Conservation (phyloP, 352 stramenopile genomes). For the Plasmopara muralis region DNA sequence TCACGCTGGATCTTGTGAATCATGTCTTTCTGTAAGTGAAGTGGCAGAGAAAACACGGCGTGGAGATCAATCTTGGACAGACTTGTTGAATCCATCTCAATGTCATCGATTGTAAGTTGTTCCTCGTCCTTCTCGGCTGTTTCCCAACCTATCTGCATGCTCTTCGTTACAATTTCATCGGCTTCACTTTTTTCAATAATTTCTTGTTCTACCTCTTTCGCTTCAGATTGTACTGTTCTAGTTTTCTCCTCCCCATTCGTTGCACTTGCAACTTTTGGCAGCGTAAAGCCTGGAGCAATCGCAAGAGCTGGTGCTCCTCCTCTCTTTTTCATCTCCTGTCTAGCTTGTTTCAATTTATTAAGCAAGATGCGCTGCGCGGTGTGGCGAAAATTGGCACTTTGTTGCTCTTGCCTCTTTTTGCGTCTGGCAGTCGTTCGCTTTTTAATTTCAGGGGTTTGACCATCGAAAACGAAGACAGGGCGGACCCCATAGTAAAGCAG, state of each 20-base stretch:
- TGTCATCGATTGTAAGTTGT: constrained; percentile 53
- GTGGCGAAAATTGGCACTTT: constrained; percentile 81
- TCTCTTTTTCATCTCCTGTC: constrained; percentile 59
- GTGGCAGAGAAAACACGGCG: constrained; percentile 84
- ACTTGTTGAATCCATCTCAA: constrained; percentile 46
- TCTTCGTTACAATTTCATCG: constrained; percentile 13
- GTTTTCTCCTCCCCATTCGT: constrained; percentile 3
- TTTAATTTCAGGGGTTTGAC: constrained; percentile 96
- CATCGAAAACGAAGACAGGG: constrained; percentile 99
- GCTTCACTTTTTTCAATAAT: constrained; percentile 4
- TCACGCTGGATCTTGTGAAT: constrained; percentile 87
- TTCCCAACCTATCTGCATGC: constrained; percentile 9
- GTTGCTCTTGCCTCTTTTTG: constrained; percentile 57
- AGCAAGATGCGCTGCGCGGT: constrained; percentile 94
- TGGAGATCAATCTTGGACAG: constrained; percentile 76
- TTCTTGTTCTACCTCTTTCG: constrained; percentile 3
- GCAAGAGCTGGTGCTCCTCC: constrained; percentile 30
- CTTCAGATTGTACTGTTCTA: constrained; percentile 1
- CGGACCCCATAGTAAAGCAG: constrained; percentile 94
- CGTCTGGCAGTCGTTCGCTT: constrained; percentile 67
- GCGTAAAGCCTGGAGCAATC: constrained; percentile 47
- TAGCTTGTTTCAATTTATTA: constrained; percentile 72
- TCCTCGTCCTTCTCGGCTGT: constrained; percentile 18
- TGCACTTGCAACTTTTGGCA: constrained; percentile 24
- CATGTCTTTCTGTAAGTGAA: constrained; percentile 89